phyloP scores from a whole-genome alignment of 805 yeast species.

The Yamadazyma tumulicola region DNA sequence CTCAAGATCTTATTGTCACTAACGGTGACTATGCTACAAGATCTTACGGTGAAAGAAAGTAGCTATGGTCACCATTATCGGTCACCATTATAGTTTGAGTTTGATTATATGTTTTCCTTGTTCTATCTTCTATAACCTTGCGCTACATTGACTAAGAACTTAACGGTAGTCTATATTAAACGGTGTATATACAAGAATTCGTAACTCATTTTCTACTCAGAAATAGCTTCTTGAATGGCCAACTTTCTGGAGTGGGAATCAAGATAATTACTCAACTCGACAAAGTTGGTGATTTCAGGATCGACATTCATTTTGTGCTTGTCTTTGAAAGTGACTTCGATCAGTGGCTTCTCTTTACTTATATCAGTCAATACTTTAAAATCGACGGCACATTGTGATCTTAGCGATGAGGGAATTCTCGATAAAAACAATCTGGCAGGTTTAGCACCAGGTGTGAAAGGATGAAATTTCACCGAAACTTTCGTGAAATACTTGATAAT shows the following conservation, averaged over 20 bases:
- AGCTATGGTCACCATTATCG: too few species aligned
- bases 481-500: constrained; percentile 85
- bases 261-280: constrained; percentile 62
- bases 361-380: constrained; percentile 53
- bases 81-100: too few species aligned
- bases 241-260: constrained; percentile 82
- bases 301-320: constrained; percentile 66
- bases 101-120: too few species aligned
- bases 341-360: constrained; percentile 51
- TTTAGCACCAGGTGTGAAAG: constrained; percentile 70
- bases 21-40: constrained; percentile 71
- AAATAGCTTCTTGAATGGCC: constrained; percentile 68
- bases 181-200: constrained; percentile 11
- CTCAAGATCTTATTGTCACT: constrained; percentile 70
- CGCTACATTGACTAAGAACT: too few species aligned
- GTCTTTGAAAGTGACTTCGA: constrained; percentile 77
- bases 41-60: constrained; percentile 57
- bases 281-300: constrained; percentile 53
- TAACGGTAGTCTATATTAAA: constrained; percentile 2
- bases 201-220: constrained; percentile 14
- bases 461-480: constrained; percentile 75
- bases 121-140: too few species aligned
- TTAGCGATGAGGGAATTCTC: constrained; percentile 73
- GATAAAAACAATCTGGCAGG: constrained; percentile 77
- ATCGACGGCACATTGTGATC: constrained; percentile 55